Conservation (phyloP, 2,329 filamentous ascomycete genomes). For the Didymella glomerata region DNA sequence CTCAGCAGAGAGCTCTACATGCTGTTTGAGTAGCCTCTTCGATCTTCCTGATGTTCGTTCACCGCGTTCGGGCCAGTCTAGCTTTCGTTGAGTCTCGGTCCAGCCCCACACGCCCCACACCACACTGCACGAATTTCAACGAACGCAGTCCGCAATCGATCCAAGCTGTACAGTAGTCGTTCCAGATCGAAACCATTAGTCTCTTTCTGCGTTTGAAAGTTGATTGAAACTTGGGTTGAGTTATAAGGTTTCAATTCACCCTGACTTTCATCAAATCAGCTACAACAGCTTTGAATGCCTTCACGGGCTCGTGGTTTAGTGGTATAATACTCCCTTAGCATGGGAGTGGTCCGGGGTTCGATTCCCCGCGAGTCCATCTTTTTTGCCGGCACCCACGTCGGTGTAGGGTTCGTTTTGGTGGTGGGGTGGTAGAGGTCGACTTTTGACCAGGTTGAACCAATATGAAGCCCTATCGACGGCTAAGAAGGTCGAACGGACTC, state of each 20-base stretch:
- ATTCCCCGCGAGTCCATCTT: slow-evolving; percentile 24
- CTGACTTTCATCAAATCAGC: not conserved
- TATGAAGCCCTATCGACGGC: not conserved
- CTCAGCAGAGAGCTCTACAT: not conserved
- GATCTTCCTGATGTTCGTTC: not conserved
- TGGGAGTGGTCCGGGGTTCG: slow-evolving; percentile 30
- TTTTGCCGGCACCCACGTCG: not conserved
- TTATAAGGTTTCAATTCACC: not conserved
- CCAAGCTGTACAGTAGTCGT: not conserved
- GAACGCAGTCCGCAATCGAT: not conserved
- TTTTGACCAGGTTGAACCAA: not conserved
- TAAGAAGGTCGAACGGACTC: not conserved
- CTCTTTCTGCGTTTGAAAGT: too few relatives aligned
- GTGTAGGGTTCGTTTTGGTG: not conserved
- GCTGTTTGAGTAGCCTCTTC: not conserved
- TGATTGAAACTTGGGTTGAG: not conserved
- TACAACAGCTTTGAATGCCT: not conserved
- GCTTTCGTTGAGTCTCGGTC: slow-evolving; percentile 3
- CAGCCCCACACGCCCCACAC: slow-evolving; percentile 6
- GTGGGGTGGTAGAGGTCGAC: not conserved
- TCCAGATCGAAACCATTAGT: too few relatives aligned
- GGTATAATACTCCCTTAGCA: slow-evolving; percentile 18
- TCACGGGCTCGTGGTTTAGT: slow-evolving; percentile 14
- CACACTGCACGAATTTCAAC: not conserved
- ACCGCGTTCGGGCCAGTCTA: not conserved